Evolutionary conservation across 176 grass and related monocot genomes (phyloP).

Genomic region (Lolium perenne): DNA sequence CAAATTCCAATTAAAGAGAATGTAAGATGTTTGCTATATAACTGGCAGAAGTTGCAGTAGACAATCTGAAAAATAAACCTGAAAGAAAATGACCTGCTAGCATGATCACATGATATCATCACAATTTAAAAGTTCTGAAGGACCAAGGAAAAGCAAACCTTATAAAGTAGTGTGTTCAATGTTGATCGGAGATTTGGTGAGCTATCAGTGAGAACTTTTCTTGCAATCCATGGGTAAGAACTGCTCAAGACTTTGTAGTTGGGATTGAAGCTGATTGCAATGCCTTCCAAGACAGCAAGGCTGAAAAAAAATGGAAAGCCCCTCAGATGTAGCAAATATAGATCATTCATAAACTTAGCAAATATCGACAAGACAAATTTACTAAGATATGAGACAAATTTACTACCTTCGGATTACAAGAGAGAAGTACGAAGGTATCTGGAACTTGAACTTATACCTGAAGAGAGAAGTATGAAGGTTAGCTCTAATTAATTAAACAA

Average conservation of each 20-base stretch:
- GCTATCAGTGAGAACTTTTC: slow-evolving; percentile 96
- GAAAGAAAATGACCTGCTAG: slow-evolving; percentile 34
- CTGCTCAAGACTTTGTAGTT: slow-evolving; percentile 96
- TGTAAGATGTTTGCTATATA: slow-evolving; percentile 38
- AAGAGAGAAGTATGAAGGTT: slow-evolving; percentile 14
- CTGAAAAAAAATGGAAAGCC: slow-evolving; percentile 60
- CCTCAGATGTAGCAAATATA: background rate
- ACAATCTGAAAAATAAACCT: slow-evolving; percentile 22
- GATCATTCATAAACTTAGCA: slow-evolving; percentile 18
- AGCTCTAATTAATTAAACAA: slow-evolving; percentile 39
- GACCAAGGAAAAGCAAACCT: slow-evolving; percentile 52
- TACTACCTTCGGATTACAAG: slow-evolving; percentile 95
- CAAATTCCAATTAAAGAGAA: slow-evolving; percentile 36
- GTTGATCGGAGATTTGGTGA: slow-evolving; percentile 87
- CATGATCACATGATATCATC: background rate
- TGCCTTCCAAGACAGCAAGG: slow-evolving; percentile 96
- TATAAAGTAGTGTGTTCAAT: slow-evolving; percentile 88
- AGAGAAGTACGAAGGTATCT: slow-evolving; percentile 97
- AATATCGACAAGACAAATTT: slow-evolving; percentile 19
- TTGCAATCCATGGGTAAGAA: slow-evolving; percentile 99
- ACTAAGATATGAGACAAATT: too few species aligned
- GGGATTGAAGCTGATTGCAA: slow-evolving; percentile 88
- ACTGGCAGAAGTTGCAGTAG: slow-evolving; percentile 36
- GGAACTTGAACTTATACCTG: slow-evolving; percentile 99
- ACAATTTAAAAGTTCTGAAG: slow-evolving; percentile 14